A percentile compares a stretch with the other conserved stretches of the same genome.
Evolutionary conservation across 331 rosid species (phyloP).

Genomic region (Stylosanthes scabra): DNA sequence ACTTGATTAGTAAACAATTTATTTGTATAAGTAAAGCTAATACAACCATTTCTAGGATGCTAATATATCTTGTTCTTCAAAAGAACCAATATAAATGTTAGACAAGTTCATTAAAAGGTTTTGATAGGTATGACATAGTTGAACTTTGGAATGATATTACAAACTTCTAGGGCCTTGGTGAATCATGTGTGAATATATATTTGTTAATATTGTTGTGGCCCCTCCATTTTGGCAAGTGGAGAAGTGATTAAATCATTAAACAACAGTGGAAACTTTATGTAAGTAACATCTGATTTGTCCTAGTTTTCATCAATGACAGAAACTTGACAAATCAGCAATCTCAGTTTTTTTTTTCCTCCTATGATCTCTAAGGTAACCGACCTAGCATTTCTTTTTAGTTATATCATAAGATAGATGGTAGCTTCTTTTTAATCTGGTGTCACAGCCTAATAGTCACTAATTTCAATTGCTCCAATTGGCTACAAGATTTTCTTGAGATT

Average conservation of each 20-base stretch:
- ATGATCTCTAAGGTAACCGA: background rate
- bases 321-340: conserved; percentile 6
- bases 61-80: background rate
- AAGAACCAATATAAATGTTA: background rate
- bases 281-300: background rate
- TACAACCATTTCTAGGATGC: background rate
- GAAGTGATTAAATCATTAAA: conserved; percentile 9
- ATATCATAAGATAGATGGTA: background rate
- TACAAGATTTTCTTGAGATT: background rate
- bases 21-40: background rate
- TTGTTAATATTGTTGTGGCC: background rate
- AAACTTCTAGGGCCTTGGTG: background rate
- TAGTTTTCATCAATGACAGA: background rate
- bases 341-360: too few species aligned
- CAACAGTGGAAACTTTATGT: conserved; percentile 5
- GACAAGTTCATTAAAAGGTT: background rate
- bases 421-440: background rate
- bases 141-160: conserved; percentile 13
- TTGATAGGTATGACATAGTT: background rate
- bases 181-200: background rate
- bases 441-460: background rate
- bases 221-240: conserved; percentile 10
- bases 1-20: conserved; percentile 15
- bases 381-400: too few species aligned
- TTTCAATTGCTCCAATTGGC: background rate